Conservation (phyloP, 768 basidiomycete genomes). For the Termitomyces sp. region DNA sequence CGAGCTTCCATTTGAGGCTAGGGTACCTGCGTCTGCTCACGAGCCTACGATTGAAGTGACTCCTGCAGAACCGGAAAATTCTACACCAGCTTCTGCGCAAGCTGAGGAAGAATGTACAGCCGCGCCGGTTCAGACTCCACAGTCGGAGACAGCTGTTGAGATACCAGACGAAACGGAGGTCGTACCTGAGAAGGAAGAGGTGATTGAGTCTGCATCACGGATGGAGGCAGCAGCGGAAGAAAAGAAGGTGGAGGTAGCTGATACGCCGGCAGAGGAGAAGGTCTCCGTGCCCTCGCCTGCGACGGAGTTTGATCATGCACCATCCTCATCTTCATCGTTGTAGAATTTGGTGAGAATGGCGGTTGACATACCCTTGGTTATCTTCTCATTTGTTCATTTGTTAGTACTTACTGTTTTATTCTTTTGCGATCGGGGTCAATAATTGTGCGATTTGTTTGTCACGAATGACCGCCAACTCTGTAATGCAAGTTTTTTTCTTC, state of each 20-base stretch:
- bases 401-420: not conserved
- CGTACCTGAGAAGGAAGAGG: not conserved
- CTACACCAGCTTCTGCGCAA: not conserved
- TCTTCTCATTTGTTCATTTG: not conserved
- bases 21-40: not conserved
- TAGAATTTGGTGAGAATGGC: not conserved
- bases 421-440: not conserved
- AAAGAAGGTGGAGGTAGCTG: not conserved
- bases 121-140: not conserved
- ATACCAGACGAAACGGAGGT: slow-evolving; percentile 4
- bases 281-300: not conserved
- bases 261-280: not conserved
- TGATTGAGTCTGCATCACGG: not conserved
- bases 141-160: not conserved
- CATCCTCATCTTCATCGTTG: not conserved
- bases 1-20: not conserved
- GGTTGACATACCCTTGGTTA: not conserved
- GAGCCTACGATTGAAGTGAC: not conserved
- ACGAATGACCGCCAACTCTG: not conserved
- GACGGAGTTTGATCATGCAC: not conserved
- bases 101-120: not conserved
- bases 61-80: not conserved
- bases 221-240: not conserved
- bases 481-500: not conserved
- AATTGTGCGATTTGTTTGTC: not conserved